A percentile compares a stretch with the other conserved stretches of the same genome.
Conservation (phyloP, 805 yeast genomes). For the Starmerella powellii region DNA sequence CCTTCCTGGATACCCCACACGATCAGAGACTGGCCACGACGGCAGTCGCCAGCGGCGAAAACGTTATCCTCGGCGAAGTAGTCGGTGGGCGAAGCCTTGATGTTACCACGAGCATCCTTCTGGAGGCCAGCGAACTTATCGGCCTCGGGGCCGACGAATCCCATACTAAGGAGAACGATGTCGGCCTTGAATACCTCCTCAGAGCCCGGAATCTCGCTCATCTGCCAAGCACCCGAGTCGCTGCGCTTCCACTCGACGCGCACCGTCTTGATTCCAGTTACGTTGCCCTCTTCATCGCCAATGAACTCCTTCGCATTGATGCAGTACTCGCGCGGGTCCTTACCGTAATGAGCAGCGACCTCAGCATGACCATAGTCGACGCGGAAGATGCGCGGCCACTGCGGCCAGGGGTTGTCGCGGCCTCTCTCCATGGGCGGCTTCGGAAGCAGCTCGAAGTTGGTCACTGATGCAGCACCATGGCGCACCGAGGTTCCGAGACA, state of each 20-base stretch:
- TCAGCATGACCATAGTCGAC: conserved; percentile 97
- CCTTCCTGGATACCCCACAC: conserved; percentile 99
- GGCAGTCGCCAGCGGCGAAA: conserved; percentile 96
- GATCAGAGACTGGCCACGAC: conserved; percentile 95
- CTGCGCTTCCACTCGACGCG: conserved; percentile 97
- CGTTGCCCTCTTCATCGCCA: conserved; percentile 90
- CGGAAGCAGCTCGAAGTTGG: conserved; percentile 88
- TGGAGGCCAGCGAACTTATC: conserved; percentile 46
- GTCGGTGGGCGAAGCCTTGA: conserved; percentile 46
- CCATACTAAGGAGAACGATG: conserved; percentile 88
- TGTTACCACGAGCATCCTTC: conserved; percentile 76
- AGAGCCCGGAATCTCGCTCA: conserved; percentile 92
- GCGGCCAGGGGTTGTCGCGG: conserved; percentile 98
- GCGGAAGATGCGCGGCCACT: conserved; percentile 97
- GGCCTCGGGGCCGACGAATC: conserved; percentile 92
- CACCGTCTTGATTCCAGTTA: conserved; percentile 87
- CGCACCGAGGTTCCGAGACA: conserved; percentile 95
- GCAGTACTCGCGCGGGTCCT: conserved; percentile 94
- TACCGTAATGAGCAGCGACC: conserved; percentile 87
- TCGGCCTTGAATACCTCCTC: conserved; percentile 95
- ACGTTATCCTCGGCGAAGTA: conserved; percentile 65
- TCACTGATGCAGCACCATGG: conserved; percentile 91
- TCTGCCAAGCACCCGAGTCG: conserved; percentile 95
- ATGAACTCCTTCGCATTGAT: conserved; percentile 91
- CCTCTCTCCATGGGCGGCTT: conserved; percentile 78